Evolutionary conservation across 805 yeast genomes (phyloP).

Genomic region (Candida insectorum): DNA sequence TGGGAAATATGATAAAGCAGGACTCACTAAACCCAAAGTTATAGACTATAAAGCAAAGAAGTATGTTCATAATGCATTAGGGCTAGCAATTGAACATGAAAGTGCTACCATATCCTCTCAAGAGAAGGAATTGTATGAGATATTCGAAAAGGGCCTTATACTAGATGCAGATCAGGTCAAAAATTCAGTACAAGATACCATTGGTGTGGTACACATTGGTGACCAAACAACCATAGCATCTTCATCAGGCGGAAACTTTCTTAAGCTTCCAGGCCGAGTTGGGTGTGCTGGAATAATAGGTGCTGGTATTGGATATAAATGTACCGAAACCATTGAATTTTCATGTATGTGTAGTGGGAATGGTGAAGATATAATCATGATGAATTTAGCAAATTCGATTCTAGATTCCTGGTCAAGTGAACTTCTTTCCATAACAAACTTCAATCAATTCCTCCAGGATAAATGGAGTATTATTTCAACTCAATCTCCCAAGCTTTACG

Average conservation of each 20-base stretch:
- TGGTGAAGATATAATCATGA: constrained; percentile 51
- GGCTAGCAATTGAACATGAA: neutral
- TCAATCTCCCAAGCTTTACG: constrained; percentile 16
- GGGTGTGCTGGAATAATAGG: constrained; percentile 56
- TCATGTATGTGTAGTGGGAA: constrained; percentile 49
- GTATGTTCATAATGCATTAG: constrained; percentile 6
- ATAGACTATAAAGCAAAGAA: constrained; percentile 13
- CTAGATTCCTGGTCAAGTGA: constrained; percentile 6
- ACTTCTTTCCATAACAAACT: too few relatives aligned
- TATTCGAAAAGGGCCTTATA: constrained; percentile 8
- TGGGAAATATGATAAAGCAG: constrained; percentile 14
- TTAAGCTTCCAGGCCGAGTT: constrained; percentile 46
- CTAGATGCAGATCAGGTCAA: constrained; percentile 1
- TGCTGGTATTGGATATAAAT: constrained; percentile 32
- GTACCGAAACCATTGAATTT: constrained; percentile 19
- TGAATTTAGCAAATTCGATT: constrained; percentile 36
- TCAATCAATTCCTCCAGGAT: neutral
- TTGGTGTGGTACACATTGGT: constrained; percentile 34
- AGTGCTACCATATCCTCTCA: constrained; percentile 1
- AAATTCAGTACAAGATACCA: constrained; percentile 40
- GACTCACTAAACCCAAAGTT: constrained; percentile 34
- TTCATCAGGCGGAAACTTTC: constrained; percentile 55
- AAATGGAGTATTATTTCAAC: constrained; percentile 2
- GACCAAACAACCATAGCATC: constrained; percentile 23
- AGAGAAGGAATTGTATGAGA: constrained; percentile 6